Evolutionary conservation across 345 rosid genomes (phyloP), one percentile per base, ranked within the genome.

Genomic region (Geranium brycei): DNA sequence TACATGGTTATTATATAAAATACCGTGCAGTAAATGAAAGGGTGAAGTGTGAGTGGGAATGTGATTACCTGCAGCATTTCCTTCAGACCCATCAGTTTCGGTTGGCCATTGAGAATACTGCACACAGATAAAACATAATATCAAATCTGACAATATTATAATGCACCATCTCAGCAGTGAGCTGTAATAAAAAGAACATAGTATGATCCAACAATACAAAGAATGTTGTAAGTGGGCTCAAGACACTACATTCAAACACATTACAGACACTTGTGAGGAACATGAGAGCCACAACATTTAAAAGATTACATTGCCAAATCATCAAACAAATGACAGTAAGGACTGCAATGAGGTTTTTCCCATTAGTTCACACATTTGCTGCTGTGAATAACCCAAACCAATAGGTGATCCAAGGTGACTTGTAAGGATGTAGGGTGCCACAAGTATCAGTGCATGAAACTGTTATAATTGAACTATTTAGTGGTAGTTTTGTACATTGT

Each of bases 81-180:
- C 78, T 83, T 86, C 63, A 92, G 71, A 32, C 98, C 96, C 95
- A 89, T 89, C 73, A 60, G 95, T 79, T 83, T 92, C 5, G 98
- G 98, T 57, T 89, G 93, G 71, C 96, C 97, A 75, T 86, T 67
- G 57, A 83, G 77, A 79, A 92, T 89, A 61, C 98, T 92, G 84
- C 28, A 28, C 60, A 18, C 67, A 4, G 71, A 80, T 71, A 57
- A 58, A 69, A 72, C 62, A 57, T 18, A 70, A 28, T 14, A 17
- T 17, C 35, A 64, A 63, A 30, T 41, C 53, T 17, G 41, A 35
- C 14, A 60, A 57, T n/a, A 16, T 4, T 57, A 17, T 57, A 57
- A 16, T 47, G 53, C 53, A 47, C 11, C 53, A 47, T 47, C 15
- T 38, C 53, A 47, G 14, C 53, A 11, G 12, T 47, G 11, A 8